Evolutionary conservation across 2,329 filamentous ascomycete genomes (phyloP), one percentile per base, ranked within the genome.

Genomic region (Ploettnerulaceae sp.): DNA sequence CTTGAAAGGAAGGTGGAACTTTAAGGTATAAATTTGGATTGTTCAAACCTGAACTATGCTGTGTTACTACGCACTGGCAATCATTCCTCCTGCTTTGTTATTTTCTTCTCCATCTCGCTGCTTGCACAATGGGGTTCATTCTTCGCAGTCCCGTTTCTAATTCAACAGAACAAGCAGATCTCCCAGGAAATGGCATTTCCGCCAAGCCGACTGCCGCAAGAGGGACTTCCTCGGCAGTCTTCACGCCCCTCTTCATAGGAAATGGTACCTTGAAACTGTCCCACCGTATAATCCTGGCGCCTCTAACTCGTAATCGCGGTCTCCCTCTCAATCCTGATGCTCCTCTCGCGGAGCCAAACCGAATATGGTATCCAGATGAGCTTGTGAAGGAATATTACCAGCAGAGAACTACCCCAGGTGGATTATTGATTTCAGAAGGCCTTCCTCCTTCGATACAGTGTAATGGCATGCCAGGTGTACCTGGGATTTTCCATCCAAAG

Each of bases 341-440:
- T 9, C 68, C 74, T 24, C 73, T 74, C 3, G 42, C 69, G 28
- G 67, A 66, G 8, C 52, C 63, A 9, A 74, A 70, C 58, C 69
- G 73, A 29, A 63, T 70, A 53, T 78, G 74, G 66, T 62, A 71
- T 63, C 64, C 69, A n/a, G 66, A 68, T 49, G 61, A 67, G n/a
- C 34, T 66, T 3, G 56, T 72, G 15, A 63, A 65, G 22, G 60
- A 63, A 43, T 72, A 79, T 64, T 79, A 79, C 59, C 58, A 62
- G 26, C 75, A 80, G 58, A 70, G 76, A 12, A 71, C 70, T 5
- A 63, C 66, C 60, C 65, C 66, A 5, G 76, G 76, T 22, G 77
- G 74, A 1, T 64, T 81, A 3, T 64, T 80, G 33, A 70, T 81
- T 52, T 72, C 70, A 12, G 77, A 81, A 63, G 76, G 69, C 2